Evolutionary conservation across 1,284 basidiomycete genomes (phyloP).

Genomic region (Ustilago trichophora): DNA sequence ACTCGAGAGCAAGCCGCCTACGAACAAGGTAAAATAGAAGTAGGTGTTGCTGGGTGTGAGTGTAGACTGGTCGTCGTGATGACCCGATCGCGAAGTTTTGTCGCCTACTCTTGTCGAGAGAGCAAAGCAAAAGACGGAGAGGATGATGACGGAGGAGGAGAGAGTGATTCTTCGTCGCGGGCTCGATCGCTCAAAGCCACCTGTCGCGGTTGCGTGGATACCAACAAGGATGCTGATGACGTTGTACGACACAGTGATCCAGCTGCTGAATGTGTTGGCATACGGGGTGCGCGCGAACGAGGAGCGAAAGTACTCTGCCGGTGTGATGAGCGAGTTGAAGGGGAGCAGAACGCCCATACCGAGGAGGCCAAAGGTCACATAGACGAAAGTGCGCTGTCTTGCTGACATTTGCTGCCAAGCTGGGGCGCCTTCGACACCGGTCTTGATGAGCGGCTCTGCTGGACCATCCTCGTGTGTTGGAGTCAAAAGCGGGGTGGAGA

Average conservation of each 20-base stretch:
- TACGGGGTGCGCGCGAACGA: constrained; percentile 41
- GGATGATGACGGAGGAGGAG: constrained; percentile 30
- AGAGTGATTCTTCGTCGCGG: constrained; percentile 35
- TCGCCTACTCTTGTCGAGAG: constrained; percentile 29
- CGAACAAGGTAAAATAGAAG: constrained; percentile 42
- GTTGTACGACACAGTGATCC: constrained; percentile 57
- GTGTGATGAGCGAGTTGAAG: constrained; percentile 61
- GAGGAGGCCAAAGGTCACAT: constrained; percentile 45
- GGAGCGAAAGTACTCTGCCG: constrained; percentile 59
- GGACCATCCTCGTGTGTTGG: constrained; percentile 25
- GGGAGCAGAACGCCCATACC: constrained; percentile 46
- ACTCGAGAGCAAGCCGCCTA: constrained; percentile 45
- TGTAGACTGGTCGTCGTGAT: background rate
- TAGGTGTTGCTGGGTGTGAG: constrained; percentile 16
- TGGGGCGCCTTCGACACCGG: constrained; percentile 42
- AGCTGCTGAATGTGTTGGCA: constrained; percentile 55
- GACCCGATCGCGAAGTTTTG: background rate
- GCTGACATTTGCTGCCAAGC: constrained; percentile 38
- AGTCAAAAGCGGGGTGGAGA: constrained; percentile 13
- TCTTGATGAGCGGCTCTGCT: constrained; percentile 38
- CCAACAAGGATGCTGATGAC: constrained; percentile 56
- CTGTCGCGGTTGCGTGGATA: constrained; percentile 46
- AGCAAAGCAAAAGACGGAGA: constrained; percentile 37
- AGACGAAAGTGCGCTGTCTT: constrained; percentile 24
- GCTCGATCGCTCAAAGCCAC: constrained; percentile 43